Evolutionary conservation across 331 rosid species (phyloP), one percentile per base, ranked within the genome.

Genomic region (Dryas integrifolia): DNA sequence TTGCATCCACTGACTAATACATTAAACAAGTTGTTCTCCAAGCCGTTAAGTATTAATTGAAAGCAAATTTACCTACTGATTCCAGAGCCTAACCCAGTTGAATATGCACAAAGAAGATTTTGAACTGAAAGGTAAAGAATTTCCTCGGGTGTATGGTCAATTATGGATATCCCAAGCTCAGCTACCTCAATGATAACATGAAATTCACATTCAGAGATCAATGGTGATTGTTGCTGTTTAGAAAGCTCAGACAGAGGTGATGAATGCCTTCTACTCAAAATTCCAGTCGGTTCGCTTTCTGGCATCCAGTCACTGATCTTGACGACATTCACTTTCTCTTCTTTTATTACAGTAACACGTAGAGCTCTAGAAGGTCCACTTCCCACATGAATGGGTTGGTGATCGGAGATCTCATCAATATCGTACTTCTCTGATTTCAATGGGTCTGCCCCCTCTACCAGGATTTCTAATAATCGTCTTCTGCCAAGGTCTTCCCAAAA

Each of bases 81-180:
- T 76, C 98, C 98, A 18, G 92, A 94, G 83, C 90, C 98, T 80
- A 94, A 78, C 78, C 98, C 98, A 48, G 97, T 86, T 44, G 98
- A 94, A 83, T 86, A 91, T 61, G 98, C 85, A 73, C 89, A 76
- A 76, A 86, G 85, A 79, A 94, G 96, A 88, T 89, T 91, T 85
- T 86, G 97, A 82, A 91, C 83, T 5, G 96, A 85, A 63, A 94
- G 82, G 85, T 88, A 94, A 73, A 91, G 80, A 75, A 94, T 89
- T 79, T 94, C 98, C 84, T 94, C 98, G 11, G 98, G 98, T 39
- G 98, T 91, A 83, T 94, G 97, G 77, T 94, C 98, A 84, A 91
- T 67, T 62, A 94, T 73, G 64, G 98, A 94, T 76, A 94, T 76
- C 69, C 98, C 98, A 84, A 94, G 84, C 87, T 94, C 98, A 30